Conservation (phyloP, 2,329 filamentous ascomycete genomes). For the Diplodia seriata region DNA sequence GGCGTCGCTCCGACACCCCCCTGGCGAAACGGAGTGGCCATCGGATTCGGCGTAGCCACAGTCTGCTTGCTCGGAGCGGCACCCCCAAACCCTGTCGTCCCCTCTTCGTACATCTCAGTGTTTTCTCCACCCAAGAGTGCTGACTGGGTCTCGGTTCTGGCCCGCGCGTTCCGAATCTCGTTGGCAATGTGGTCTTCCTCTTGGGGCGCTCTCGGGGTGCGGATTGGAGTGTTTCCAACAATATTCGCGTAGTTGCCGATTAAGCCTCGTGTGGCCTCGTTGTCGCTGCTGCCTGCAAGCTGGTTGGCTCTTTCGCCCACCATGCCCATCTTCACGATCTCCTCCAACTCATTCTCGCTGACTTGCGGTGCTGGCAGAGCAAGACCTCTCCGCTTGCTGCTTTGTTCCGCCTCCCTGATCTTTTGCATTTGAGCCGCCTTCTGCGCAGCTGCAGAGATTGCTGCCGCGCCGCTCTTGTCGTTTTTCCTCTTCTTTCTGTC, state of each 20-base stretch:
- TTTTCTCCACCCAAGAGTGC: conserved; percentile 94
- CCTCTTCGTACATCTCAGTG: conserved; percentile 82
- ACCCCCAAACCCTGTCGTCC: conserved; percentile 87
- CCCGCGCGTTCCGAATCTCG: conserved; percentile 91
- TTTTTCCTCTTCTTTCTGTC: conserved; percentile 85
- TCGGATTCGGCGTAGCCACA: conserved; percentile 90
- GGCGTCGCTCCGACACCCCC: conserved; percentile 73
- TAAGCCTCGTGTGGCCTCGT: conserved; percentile 82
- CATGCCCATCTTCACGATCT: conserved; percentile 99
- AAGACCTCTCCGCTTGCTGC: conserved; percentile 87
- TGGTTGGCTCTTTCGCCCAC: conserved; percentile 83
- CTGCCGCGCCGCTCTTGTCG: conserved; percentile 80
- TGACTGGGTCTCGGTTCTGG: conserved; percentile 91
- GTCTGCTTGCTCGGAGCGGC: conserved; percentile 80
- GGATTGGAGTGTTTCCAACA: conserved; percentile 82
- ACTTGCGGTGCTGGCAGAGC: conserved; percentile 89
- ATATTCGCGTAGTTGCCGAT: conserved; percentile 86
- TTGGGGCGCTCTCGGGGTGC: conserved; percentile 87
- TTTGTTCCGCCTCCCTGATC: conserved; percentile 94
- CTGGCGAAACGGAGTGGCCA: conserved; percentile 84
- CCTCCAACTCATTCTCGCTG: conserved; percentile 88
- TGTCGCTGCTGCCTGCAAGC: conserved; percentile 78
- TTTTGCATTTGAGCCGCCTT: conserved; percentile 95
- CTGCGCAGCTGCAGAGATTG: conserved; percentile 82
- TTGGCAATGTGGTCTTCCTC: conserved; percentile 97